A percentile compares a stretch with the other conserved stretches of the same genome.
Conservation (phyloP, 2,329 filamentous ascomycete genomes). For the Trichoderma simmonsii region DNA sequence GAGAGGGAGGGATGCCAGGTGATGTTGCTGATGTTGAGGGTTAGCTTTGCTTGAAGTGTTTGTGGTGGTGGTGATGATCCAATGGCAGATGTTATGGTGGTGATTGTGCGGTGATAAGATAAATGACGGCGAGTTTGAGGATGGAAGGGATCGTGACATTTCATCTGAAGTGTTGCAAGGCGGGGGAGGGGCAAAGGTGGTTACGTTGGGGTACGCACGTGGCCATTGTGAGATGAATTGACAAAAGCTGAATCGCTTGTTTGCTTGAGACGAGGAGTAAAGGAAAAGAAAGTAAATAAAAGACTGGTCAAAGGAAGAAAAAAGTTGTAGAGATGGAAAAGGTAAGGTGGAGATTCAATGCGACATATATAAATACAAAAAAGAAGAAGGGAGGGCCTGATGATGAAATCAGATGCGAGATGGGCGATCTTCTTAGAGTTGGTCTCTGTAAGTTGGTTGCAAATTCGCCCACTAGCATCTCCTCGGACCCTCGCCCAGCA, state of each 20-base stretch:
- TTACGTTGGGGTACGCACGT: slow-evolving; percentile 19
- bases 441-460: background rate
- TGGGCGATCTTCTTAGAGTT: background rate
- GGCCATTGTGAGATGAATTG: slow-evolving; percentile 20
- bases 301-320: background rate
- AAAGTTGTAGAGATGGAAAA: background rate
- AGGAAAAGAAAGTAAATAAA: background rate
- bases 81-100: background rate
- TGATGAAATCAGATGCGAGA: background rate
- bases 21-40: slow-evolving; percentile 64
- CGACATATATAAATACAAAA: background rate
- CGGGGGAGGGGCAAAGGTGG: background rate
- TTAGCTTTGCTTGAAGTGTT: background rate
- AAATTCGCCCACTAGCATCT: background rate
- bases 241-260: background rate
- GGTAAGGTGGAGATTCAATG: background rate
- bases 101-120: background rate
- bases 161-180: background rate
- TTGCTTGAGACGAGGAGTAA: background rate
- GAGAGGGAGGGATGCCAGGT: slow-evolving; percentile 84
- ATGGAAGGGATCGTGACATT: background rate
- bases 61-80: background rate
- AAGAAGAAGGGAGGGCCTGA: too few species aligned
- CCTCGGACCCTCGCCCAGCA: slow-evolving; percentile 8
- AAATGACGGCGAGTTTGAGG: background rate